phyloP scores from a whole-genome alignment of 306 rosid species.

The Ceratonia siliqua region DNA sequence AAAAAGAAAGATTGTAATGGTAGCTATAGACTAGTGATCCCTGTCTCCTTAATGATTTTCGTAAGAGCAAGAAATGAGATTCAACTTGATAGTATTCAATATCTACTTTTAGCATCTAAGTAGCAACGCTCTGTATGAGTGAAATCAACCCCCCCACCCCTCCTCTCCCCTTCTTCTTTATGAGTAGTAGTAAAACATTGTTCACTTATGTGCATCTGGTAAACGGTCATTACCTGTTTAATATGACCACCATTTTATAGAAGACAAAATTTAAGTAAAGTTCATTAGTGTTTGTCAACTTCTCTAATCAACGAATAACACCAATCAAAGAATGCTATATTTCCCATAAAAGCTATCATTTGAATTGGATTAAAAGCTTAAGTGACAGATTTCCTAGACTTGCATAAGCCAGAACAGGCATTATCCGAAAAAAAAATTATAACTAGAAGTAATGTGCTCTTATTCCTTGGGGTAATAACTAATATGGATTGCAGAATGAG shows the following conservation, averaged over 20 bases:
- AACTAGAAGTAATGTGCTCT: background rate
- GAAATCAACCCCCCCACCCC: too few species aligned
- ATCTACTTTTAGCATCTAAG: background rate
- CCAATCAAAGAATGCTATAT: background rate
- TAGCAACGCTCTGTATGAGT: too few species aligned
- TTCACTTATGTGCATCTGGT: too few species aligned
- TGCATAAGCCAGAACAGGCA: slow-evolving; percentile 10
- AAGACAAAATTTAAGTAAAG: too few species aligned
- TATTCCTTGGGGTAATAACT: slow-evolving; percentile 11
- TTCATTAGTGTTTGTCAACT: too few species aligned
- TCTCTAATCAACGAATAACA: too few species aligned
- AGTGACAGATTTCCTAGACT: slow-evolving; percentile 10
- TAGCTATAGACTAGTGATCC: background rate
- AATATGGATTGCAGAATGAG: background rate
- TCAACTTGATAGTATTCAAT: background rate
- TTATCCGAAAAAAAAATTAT: background rate
- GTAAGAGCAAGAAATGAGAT: background rate
- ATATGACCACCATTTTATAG: too few species aligned
- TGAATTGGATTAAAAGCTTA: background rate
- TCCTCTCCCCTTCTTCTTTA: too few species aligned
- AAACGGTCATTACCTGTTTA: too few species aligned
- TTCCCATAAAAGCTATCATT: background rate
- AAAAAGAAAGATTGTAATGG: slow-evolving; percentile 36
- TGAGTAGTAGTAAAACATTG: too few species aligned
- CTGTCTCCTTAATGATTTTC: slow-evolving; percentile 4